Conservation (phyloP, 2,329 filamentous ascomycete genomes). For the Trichoderma sp. region DNA sequence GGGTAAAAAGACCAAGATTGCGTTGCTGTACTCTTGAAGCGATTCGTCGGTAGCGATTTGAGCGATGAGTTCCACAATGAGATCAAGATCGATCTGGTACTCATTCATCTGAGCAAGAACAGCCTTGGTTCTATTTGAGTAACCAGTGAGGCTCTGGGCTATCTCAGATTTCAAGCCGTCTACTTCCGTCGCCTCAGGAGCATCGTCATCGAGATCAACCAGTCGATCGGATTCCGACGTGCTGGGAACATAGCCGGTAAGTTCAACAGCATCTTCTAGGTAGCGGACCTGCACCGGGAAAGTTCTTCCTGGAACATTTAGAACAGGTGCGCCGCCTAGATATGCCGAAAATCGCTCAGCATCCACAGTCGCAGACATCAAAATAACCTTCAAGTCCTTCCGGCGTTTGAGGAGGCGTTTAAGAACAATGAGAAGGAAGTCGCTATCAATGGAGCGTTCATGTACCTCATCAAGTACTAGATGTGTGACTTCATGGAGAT, state of each 20-base stretch:
- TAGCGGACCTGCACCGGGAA: conserved; percentile 89
- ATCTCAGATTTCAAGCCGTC: conserved; percentile 59
- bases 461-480: conserved; percentile 97
- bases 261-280: conserved; percentile 88
- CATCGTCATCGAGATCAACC: conserved; percentile 65
- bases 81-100: conserved; percentile 85
- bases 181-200: conserved; percentile 49
- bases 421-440: conserved; percentile 91
- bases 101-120: conserved; percentile 81
- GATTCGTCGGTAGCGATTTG: conserved; percentile 70
- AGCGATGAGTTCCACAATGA: conserved; percentile 77
- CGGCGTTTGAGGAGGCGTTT: conserved; percentile 76
- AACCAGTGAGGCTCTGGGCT: conserved; percentile 66
- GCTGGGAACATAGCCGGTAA: conserved; percentile 70
- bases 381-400: conserved; percentile 83
- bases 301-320: conserved; percentile 89
- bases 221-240: conserved; percentile 51
- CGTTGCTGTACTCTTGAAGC: conserved; percentile 76
- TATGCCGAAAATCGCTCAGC: conserved; percentile 89
- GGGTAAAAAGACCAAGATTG: conserved; percentile 91
- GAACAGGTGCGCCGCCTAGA: conserved; percentile 78
- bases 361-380: conserved; percentile 98
- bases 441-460: conserved; percentile 93
- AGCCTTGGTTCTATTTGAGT: conserved; percentile 74
- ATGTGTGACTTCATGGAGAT: conserved; percentile 87